Conservation (phyloP, 148 eudicot genomes). For the Nepenthes gracilis region DNA sequence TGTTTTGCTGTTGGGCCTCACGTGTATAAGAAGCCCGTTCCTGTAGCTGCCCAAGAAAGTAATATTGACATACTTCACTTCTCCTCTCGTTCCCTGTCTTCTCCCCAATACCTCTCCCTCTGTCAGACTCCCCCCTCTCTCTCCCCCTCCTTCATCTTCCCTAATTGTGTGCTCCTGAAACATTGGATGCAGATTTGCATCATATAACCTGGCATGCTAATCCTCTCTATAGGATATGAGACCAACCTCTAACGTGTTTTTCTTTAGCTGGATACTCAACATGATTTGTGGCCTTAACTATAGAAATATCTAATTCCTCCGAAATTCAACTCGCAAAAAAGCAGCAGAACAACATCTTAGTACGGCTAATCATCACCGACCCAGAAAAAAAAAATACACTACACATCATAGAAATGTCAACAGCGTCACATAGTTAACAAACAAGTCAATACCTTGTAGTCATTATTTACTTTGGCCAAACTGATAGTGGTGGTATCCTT, state of each 20-base stretch:
- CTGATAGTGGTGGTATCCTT: constrained; percentile 87
- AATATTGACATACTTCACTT: too few species aligned
- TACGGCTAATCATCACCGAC: too few species aligned
- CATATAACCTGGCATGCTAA: background rate
- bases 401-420: constrained; percentile 2
- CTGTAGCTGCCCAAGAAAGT: too few species aligned
- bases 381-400: background rate
- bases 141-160: too few species aligned
- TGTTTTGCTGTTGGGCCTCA: too few species aligned
- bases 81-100: too few species aligned
- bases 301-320: constrained; percentile 78
- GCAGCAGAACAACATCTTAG: background rate
- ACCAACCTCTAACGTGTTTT: constrained; percentile 68
- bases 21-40: too few species aligned
- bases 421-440: background rate
- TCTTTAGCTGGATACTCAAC: constrained; percentile 93
- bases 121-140: too few species aligned
- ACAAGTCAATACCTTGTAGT: constrained; percentile 51
- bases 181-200: too few species aligned
- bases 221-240: background rate
- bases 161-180: too few species aligned
- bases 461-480: constrained; percentile 94
- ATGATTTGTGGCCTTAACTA: constrained; percentile 92
- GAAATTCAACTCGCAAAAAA: constrained; percentile 8
- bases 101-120: too few species aligned